phyloP scores from a whole-genome alignment of 768 basidiomycete species.

The Hericium alpestre region DNA sequence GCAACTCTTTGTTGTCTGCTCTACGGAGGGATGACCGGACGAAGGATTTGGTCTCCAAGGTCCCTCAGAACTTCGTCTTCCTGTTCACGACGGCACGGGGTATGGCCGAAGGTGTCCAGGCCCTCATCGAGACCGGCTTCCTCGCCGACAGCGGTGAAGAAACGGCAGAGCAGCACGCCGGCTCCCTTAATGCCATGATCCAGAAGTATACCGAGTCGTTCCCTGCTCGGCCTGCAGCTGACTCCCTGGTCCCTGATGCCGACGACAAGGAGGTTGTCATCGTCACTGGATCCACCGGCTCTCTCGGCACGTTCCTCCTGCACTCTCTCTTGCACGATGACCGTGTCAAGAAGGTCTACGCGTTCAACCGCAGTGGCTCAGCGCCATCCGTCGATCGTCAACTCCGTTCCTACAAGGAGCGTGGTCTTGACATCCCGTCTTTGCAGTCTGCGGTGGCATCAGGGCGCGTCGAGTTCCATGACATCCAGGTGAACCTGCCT shows the following conservation, averaged over 20 bases:
- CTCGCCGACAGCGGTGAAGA: constrained; percentile 2
- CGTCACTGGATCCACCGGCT: background rate
- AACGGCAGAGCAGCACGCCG: constrained; percentile 1
- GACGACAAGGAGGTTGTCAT: background rate
- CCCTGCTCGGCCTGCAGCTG: background rate
- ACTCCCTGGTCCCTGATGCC: background rate
- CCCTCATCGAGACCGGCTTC: background rate
- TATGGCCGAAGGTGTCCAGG: constrained; percentile 2
- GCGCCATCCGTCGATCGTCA: background rate
- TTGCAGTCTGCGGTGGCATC: constrained; percentile 14
- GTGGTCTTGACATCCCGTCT: constrained; percentile 1
- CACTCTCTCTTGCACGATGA: background rate
- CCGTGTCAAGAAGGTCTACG: background rate
- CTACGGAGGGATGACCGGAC: background rate
- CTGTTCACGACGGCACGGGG: background rate
- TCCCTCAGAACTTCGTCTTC: constrained; percentile 6
- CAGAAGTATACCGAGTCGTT: constrained; percentile 2
- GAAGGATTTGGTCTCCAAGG: background rate
- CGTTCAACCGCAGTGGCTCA: background rate
- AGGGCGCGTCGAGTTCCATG: constrained; percentile 8
- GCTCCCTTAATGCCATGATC: background rate
- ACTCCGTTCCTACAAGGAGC: background rate
- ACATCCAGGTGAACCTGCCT: constrained; percentile 4
- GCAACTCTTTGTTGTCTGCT: constrained; percentile 3
- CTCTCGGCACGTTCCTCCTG: background rate